phyloP scores from a whole-genome alignment of 257 asterid genomes.

The Solanum piurae region DNA sequence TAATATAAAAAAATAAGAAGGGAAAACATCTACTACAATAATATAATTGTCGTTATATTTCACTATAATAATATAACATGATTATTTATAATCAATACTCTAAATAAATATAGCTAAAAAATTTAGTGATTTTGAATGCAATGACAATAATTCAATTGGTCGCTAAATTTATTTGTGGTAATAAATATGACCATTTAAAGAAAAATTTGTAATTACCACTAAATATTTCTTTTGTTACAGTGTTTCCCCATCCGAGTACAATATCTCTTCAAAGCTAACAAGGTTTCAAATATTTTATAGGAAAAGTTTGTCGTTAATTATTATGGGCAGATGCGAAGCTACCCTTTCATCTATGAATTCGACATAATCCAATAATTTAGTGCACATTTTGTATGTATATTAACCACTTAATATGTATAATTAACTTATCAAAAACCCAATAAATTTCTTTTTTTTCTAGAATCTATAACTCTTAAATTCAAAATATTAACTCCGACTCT shows the following conservation, averaged over 20 bases:
- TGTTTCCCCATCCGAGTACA: not conserved
- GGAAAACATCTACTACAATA: not conserved
- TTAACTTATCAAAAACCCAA: not conserved
- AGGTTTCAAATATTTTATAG: not conserved
- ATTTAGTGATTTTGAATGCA: not conserved
- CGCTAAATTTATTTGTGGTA: no score
- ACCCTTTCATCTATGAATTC: no score
- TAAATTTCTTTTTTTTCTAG: not conserved
- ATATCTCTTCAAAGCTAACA: not conserved
- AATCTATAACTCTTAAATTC: not conserved
- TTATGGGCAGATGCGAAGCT: not conserved
- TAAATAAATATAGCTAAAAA: not conserved
- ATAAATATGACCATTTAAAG: no score
- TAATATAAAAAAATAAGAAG: not conserved
- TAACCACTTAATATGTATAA: not conserved
- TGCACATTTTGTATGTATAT: not conserved
- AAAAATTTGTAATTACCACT: not conserved
- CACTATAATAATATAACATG: fast-evolving
- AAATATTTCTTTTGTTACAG: no score
- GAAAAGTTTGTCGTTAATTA: not conserved
- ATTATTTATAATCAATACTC: not conserved
- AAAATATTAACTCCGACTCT: not conserved
- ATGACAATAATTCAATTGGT: no score
- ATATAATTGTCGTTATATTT: not conserved
- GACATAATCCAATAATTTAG: no score